Evolutionary conservation across 768 basidiomycete genomes (phyloP).

Genomic region (Leucogyrophana mollusca): DNA sequence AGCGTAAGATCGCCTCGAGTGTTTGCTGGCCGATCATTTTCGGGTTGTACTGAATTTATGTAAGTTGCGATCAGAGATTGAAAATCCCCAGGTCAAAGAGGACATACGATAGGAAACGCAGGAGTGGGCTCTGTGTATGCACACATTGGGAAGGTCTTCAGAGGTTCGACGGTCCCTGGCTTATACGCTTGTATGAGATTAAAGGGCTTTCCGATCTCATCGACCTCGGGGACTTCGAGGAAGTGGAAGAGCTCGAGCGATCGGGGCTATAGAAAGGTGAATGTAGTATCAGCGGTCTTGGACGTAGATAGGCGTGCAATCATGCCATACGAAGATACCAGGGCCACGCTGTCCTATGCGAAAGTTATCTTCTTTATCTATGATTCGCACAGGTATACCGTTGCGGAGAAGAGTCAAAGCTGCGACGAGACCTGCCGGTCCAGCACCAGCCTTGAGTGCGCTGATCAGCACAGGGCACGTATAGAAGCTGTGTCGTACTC

Average conservation of each 20-base stretch:
- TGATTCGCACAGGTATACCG: slow-evolving; percentile 10
- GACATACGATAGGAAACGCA: slow-evolving; percentile 24
- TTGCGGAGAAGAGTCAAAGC: slow-evolving; percentile 12
- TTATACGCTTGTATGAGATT: slow-evolving; percentile 33
- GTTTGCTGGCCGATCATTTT: slow-evolving; percentile 21
- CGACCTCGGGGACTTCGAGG: slow-evolving; percentile 36
- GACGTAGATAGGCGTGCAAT: not conserved
- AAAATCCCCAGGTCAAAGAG: not conserved
- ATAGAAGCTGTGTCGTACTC: too few species aligned
- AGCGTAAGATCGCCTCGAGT: slow-evolving; percentile 26
- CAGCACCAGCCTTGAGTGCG: slow-evolving; percentile 4
- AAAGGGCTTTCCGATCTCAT: slow-evolving; percentile 24
- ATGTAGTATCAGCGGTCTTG: not conserved
- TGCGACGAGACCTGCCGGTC: slow-evolving; percentile 8
- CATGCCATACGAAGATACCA: slow-evolving; percentile 32
- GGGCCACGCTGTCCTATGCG: slow-evolving; percentile 38
- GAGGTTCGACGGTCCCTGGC: slow-evolving; percentile 2
- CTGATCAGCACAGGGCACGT: too few species aligned
- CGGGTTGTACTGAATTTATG: slow-evolving; percentile 10
- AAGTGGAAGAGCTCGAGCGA: slow-evolving; percentile 39
- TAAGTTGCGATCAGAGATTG: not conserved
- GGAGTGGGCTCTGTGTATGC: slow-evolving; percentile 17
- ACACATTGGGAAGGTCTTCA: slow-evolving; percentile 10
- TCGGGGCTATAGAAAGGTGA: slow-evolving; percentile 34
- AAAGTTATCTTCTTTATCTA: slow-evolving; percentile 17